Percentiles rank a stretch among this genome's conserved stretches.
Evolutionary conservation across 2,329 filamentous ascomycete genomes (phyloP).

Genomic region (Fonsecaea pedrosoi): DNA sequence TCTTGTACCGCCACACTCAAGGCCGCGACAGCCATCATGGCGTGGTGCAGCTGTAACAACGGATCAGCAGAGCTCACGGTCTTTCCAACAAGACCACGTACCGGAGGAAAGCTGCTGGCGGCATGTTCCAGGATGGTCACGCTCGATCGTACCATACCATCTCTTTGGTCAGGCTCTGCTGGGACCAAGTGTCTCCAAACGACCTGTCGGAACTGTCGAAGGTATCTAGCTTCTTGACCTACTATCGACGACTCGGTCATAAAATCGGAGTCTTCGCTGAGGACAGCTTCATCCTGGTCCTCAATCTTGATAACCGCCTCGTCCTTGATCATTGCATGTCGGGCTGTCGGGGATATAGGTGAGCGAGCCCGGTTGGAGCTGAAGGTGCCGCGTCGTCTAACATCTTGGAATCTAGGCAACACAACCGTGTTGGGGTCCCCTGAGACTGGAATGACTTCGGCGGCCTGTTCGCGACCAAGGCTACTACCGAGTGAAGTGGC

Average conservation of each 20-base stretch:
- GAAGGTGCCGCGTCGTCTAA: slow-evolving; percentile 44
- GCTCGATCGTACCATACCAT: slow-evolving; percentile 43
- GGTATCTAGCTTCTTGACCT: slow-evolving; percentile 45
- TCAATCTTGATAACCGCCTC: slow-evolving; percentile 25
- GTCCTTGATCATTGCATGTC: slow-evolving; percentile 24
- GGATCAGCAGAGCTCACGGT: slow-evolving; percentile 10
- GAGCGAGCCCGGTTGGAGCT: slow-evolving; percentile 43
- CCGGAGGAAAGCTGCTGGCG: slow-evolving; percentile 59
- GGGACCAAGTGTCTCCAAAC: slow-evolving; percentile 52
- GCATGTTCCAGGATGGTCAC: slow-evolving; percentile 55
- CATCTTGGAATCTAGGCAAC: slow-evolving; percentile 59
- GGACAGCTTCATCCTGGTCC: slow-evolving; percentile 25
- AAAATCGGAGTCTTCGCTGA: slow-evolving; percentile 27
- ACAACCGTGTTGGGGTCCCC: slow-evolving; percentile 59
- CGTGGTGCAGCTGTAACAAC: slow-evolving; percentile 58
- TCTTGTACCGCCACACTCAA: slow-evolving; percentile 58
- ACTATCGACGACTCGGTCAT: slow-evolving; percentile 12
- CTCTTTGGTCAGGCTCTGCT: slow-evolving; percentile 38
- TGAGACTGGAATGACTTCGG: slow-evolving; percentile 35
- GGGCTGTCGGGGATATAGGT: slow-evolving; percentile 44
- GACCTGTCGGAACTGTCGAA: slow-evolving; percentile 50
- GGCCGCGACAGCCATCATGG: slow-evolving; percentile 65
- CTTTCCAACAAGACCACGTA: slow-evolving; percentile 44
- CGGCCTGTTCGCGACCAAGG: slow-evolving; percentile 42
- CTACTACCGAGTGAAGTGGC: slow-evolving; percentile 43